Conservation (phyloP, 2,329 filamentous ascomycete genomes). For the Phyllosticta citribraziliensis region DNA sequence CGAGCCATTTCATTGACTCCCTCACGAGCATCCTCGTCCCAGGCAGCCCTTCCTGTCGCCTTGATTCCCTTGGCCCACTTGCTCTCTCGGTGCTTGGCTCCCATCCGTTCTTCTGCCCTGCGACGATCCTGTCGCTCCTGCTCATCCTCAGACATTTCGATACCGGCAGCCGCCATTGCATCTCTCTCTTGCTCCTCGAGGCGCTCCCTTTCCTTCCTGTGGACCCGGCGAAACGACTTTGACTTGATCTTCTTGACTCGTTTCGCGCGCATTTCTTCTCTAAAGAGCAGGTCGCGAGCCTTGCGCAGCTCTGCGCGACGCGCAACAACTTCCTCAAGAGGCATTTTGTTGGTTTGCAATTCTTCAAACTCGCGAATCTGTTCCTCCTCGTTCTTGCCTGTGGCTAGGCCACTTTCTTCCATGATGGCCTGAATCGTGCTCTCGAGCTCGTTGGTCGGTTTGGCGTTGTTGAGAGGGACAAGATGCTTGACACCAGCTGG, state of each 20-base stretch:
- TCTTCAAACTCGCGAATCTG: conserved; percentile 60
- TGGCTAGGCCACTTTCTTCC: conserved; percentile 70
- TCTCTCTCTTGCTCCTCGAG: conserved; percentile 48
- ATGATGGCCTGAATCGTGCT: conserved; percentile 79
- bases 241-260: conserved; percentile 99
- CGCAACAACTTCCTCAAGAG: conserved; percentile 61
- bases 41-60: conserved; percentile 67
- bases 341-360: conserved; percentile 60
- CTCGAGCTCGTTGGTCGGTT: conserved; percentile 72
- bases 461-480: conserved; percentile 46
- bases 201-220: conserved; percentile 66
- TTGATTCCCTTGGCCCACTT: conserved; percentile 86
- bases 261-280: conserved; percentile 79
- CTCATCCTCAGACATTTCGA: conserved; percentile 55
- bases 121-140: conserved; percentile 59
- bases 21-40: conserved; percentile 78
- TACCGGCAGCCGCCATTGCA: conserved; percentile 48
- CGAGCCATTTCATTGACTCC: conserved; percentile 73
- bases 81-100: conserved; percentile 74
- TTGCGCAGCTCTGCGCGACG: conserved; percentile 65
- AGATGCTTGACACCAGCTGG: conserved; percentile 54
- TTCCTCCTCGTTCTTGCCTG: conserved; percentile 48
- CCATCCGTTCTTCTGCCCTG: conserved; percentile 75
- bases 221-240: conserved; percentile 85
- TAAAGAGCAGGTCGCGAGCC: conserved; percentile 74